Base-by-base conservation (phyloP, 2,329 filamentous ascomycete species). In the Fusarium musae region DNA sequence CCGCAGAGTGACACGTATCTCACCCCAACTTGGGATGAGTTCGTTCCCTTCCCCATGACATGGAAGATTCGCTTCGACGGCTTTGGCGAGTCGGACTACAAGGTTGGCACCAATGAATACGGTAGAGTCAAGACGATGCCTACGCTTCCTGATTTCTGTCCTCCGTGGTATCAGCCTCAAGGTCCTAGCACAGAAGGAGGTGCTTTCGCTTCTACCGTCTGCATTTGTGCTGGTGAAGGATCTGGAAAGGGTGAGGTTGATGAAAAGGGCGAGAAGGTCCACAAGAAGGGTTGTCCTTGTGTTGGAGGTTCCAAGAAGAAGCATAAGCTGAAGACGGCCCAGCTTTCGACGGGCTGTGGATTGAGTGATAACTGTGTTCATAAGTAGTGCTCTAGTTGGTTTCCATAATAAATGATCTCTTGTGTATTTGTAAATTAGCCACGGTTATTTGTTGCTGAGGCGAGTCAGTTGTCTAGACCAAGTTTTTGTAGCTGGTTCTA, bases 21-120 rank as follows among this genome's bases (percentile, higher is more conserved):
- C 4, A 63, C 60, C 1, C 60, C 52, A 7, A 46, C 60, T 1
- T 63, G 60, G 60, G 60, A 63, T 30, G 60, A 63, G 53, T 63
- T 63, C 10, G 60, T 63, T 6, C 60, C 60, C 3, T 63, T 63
- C 19, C 60, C 60, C 28, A 63, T 63, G 60, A 63, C 60, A 5
- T 63, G 60, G 60, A 63, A 63, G 19, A 63, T 63, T 2, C 60
- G 60, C 19, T 63, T 63, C 9, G 60, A 63, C 4, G 60, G 60
- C 5, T 63, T 63, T 19, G 60, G 60, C 1, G 17, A 28, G 1
- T 63, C 60, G 1, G 28, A 63, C 19, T 63, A 63, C 36, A 26
- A 30, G 26, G 28, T 30, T 36, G 42, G 28, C 9, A 21, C 4
- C 10, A 59, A 59, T 13, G 26, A 30, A 2, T 63, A 47, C 28